Base-by-base conservation (phyloP, 495 filamentous ascomycete species). In the Penicillium salamii region DNA sequence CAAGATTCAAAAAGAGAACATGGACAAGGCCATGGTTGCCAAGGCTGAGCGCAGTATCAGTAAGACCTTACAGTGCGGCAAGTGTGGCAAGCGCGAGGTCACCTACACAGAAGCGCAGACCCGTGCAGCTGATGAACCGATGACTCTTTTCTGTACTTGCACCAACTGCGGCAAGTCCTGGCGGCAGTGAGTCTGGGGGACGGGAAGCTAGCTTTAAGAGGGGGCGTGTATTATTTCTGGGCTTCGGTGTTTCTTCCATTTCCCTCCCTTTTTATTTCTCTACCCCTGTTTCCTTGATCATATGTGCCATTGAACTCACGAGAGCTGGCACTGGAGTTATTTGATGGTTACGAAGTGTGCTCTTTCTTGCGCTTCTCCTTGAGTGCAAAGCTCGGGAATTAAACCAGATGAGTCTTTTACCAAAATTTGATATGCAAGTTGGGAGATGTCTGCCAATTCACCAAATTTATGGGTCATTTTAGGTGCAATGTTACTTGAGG, bases 21-120 rank as follows among this genome's bases (percentile, higher is more conserved):
- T 97, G 87, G 89, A 89, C 74, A 87, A 92, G 66, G 87, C 93
- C 15, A 65, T 65, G 61, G 61, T 65, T 21, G 55, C 58, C n/a
- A 59, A 66, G 46, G 83, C 77, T 3, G 87, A 92, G 70, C 88
- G 85, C 73, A 86, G 81, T 61, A 88, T 95, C 70, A 89, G 84
- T 65, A 86, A 86, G 55, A 83, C 81, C 33, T 77, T 97, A 53
- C 85, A 87, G 70, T 98, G 93, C 69, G 81, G 90, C 49, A 88
- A 88, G 71, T 97, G 93, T 66, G 82, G 83, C 33, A 80, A 95
- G 78, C 90, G 88, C 74, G 93, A 89, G 76, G 93, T 98, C 60
- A 86, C 84, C 55, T 98, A 98, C 66, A 91, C 81, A 26, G 93
- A 97, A 71, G 93, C 95, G 21, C 95, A 97, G 75, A 97, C 93